phyloP scores from a whole-genome alignment of 805 yeast genomes.

The Komagataella pseudopastoris region DNA sequence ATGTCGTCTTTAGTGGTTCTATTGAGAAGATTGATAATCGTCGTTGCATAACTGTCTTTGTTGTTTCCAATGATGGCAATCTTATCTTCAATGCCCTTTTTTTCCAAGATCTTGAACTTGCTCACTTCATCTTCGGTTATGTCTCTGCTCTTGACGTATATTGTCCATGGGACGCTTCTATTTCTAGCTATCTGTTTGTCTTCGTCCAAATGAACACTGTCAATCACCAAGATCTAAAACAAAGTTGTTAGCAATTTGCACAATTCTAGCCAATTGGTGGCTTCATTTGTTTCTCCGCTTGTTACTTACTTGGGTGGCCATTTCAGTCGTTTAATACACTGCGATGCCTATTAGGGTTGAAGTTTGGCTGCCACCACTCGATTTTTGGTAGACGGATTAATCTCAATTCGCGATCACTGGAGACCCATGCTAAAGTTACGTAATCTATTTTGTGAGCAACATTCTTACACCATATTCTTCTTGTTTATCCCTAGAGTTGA shows the following conservation, averaged over 20 bases:
- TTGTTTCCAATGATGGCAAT: slow-evolving; percentile 26
- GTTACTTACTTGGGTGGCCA: background rate
- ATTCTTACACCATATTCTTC: background rate
- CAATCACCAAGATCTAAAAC: slow-evolving; percentile 27
- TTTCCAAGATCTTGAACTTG: slow-evolving; percentile 20
- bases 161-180: slow-evolving; percentile 87
- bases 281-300: background rate
- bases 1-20: slow-evolving; percentile 48
- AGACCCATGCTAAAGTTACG: background rate
- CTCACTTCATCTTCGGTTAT: slow-evolving; percentile 56
- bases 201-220: slow-evolving; percentile 54
- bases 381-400: background rate
- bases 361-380: background rate
- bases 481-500: background rate
- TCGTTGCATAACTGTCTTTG: slow-evolving; percentile 37
- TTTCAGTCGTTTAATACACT: background rate
- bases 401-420: background rate
- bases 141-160: slow-evolving; percentile 62
- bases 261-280: background rate
- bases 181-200: slow-evolving; percentile 57
- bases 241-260: background rate
- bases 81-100: slow-evolving; percentile 23
- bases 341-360: background rate
- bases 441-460: background rate
- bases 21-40: slow-evolving; percentile 39